Evolutionary conservation across 495 filamentous ascomycete genomes (phyloP), one percentile per base, ranked within the genome.

Genomic region (Penicillium robsamsonii): DNA sequence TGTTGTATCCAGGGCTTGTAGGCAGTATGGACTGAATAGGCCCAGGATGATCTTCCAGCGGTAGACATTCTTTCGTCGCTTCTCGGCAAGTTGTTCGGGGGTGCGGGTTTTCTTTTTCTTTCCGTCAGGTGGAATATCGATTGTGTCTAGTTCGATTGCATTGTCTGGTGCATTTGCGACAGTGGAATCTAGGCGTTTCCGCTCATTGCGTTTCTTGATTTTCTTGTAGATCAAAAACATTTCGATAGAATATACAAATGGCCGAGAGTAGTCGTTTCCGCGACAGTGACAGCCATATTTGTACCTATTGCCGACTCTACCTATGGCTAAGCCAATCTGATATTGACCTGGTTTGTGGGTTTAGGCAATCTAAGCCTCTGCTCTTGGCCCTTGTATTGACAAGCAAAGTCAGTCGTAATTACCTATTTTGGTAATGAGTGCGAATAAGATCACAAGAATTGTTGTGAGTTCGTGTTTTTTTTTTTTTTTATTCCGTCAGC

Each of bases 1-100:
- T 0, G 84, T 86, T 5, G 77, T 70, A 60, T 86, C 83, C 15
- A 86, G 67, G 0, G 82, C 70, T 38, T 79, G 71, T 0, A 84
- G 68, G 2, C 71, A 67, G 48, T 77, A 83, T 1, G 83, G 84
- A 5, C 79, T 49, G 40, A 80, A 69, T 10, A 87, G 68, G 9
- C 81, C 79, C 13, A 70, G 40, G 24, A 84, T 72, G 20, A 87
- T 68, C 61, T 78, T 83, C 73, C 71, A 76, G 22, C 84, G 71
- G 61, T 85, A 82, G 13, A 62, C 43, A 3, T 59, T 63, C 15
- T 22, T 22, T 22, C 38, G 33, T 25, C 44, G 47, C 20, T 53
- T 62, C 18, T 55, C 60, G 6, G 51, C 53, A 3, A 22, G 29
- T 29, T 62, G 42, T 18, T 62, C 60, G 4, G 56, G 43, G 13